Evolutionary conservation across 2,329 filamentous ascomycete species (phyloP).

Genomic region (Rutstroemia sp.): DNA sequence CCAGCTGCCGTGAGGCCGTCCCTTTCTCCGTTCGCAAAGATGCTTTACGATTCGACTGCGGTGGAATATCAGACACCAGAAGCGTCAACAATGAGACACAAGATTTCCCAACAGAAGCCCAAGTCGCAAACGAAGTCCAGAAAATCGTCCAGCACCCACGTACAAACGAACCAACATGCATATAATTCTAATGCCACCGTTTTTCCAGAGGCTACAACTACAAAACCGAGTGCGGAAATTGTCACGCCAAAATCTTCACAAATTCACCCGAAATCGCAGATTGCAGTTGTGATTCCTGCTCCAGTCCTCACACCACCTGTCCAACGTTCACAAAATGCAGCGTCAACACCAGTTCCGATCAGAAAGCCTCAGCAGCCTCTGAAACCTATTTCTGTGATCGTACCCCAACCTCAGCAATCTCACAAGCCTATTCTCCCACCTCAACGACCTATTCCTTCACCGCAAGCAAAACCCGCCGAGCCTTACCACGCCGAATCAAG

Average conservation of each 20-base stretch:
- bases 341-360: neutral
- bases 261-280: slow-evolving; percentile 31
- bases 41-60: slow-evolving; percentile 26
- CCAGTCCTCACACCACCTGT: neutral
- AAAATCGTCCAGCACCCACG: slow-evolving; percentile 2
- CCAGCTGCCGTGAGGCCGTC: slow-evolving; percentile 14
- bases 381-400: neutral
- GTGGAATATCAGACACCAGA: slow-evolving; percentile 13
- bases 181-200: slow-evolving; percentile 3
- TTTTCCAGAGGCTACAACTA: slow-evolving; percentile 2
- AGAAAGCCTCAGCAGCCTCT: neutral
- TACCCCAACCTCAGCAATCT: neutral
- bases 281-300: slow-evolving; percentile 23
- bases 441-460: neutral
- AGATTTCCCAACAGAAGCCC: slow-evolving; percentile 9
- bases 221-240: slow-evolving; percentile 8
- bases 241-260: slow-evolving; percentile 26
- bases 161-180: neutral
- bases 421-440: neutral
- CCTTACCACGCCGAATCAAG: neutral
- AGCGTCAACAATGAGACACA: slow-evolving; percentile 3
- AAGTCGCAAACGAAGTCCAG: slow-evolving; percentile 17
- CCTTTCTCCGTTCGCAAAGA: slow-evolving; percentile 28
- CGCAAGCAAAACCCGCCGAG: neutral
- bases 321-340: neutral